Evolutionary conservation across 2,329 filamentous ascomycete species (phyloP).

Genomic region (Aspergillus sp.): DNA sequence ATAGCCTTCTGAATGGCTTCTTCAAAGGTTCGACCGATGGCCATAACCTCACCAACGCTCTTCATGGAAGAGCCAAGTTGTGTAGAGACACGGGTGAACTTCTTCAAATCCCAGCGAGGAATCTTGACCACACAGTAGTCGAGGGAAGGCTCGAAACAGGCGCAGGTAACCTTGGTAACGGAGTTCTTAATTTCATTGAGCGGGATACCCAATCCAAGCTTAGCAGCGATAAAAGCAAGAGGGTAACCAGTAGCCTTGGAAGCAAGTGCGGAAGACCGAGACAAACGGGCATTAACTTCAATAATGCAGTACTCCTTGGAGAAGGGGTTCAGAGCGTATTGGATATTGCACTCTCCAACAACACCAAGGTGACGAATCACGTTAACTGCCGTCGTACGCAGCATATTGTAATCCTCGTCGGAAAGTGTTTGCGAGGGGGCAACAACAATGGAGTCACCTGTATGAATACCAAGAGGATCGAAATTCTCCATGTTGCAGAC

Average conservation of each 20-base stretch:
- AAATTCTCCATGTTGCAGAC: constrained; percentile 99
- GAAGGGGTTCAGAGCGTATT: constrained; percentile 94
- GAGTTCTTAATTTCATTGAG: constrained; percentile 96
- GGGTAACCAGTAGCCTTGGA: constrained; percentile 98
- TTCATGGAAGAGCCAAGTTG: constrained; percentile 98
- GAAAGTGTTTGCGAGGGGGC: constrained; percentile 95
- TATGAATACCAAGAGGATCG: constrained; percentile 95
- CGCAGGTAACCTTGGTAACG: constrained; percentile 92
- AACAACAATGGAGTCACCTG: constrained; percentile 96
- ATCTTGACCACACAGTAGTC: constrained; percentile 99
- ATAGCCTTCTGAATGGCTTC: constrained; percentile 99
- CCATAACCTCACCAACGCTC: constrained; percentile 99
- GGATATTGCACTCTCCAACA: constrained; percentile 98
- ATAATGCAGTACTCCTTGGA: constrained; percentile 98
- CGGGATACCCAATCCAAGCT: constrained; percentile 90
- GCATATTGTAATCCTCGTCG: constrained; percentile 99
- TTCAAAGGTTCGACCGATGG: constrained; percentile 93
- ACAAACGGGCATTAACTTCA: constrained; percentile 95
- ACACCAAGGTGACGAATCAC: constrained; percentile 96
- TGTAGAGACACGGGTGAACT: constrained; percentile 95
- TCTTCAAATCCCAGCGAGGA: constrained; percentile 97
- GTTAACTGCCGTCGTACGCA: constrained; percentile 93
- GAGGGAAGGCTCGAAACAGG: constrained; percentile 96
- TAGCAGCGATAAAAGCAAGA: constrained; percentile 92
- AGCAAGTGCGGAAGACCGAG: constrained; percentile 88